Evolutionary conservation across 441 rosid species (phyloP).

Genomic region (Macaranga tanarius): DNA sequence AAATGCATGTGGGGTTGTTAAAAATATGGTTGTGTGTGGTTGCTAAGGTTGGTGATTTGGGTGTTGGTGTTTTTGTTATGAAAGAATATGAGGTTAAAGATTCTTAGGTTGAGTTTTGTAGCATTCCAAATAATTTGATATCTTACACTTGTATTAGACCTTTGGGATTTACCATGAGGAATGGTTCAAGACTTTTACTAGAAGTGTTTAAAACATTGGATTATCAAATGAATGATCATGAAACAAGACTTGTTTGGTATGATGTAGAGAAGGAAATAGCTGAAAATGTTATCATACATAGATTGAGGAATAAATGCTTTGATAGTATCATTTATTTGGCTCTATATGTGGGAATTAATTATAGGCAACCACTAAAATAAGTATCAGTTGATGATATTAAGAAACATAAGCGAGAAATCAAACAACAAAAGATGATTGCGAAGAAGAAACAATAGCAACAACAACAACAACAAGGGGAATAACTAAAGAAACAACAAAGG

Average conservation of each 20-base stretch:
- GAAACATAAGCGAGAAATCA: too few species aligned
- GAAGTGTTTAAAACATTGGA: too few species aligned
- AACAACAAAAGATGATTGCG: neutral
- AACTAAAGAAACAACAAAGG: neutral
- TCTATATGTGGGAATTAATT: too few species aligned
- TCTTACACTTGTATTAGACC: neutral
- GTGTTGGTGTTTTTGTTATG: neutral
- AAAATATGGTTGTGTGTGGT: neutral
- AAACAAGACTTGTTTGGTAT: neutral
- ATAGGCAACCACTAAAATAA: too few species aligned
- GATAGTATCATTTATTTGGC: neutral
- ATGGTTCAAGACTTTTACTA: neutral
- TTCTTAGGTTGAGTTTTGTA: neutral
- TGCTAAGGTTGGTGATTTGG: neutral
- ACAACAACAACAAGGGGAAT: neutral
- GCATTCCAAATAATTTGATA: neutral
- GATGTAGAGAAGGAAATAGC: neutral
- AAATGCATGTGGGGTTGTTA: neutral
- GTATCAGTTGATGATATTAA: too few species aligned
- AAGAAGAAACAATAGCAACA: neutral
- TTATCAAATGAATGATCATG: too few species aligned
- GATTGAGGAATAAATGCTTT: neutral
- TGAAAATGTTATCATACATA: neutral
- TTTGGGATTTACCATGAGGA: neutral
- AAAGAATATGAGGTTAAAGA: slow-evolving; percentile 3